Evolutionary conservation across 2,329 filamentous ascomycete genomes (phyloP), one percentile per base, ranked within the genome.

Genomic region (Colletotrichum lini): DNA sequence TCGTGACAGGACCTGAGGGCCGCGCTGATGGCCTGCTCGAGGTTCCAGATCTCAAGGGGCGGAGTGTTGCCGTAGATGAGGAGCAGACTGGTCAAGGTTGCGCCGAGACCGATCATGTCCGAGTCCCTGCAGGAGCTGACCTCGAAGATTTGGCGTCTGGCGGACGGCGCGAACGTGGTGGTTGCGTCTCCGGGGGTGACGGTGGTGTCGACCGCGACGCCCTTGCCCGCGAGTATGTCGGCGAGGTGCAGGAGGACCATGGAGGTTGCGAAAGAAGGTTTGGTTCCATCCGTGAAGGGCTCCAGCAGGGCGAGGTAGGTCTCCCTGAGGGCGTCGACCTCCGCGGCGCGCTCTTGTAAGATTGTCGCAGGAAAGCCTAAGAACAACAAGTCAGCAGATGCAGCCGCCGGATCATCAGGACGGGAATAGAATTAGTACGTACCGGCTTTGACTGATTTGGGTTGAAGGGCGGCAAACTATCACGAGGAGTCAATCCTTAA

Each of bases 11-110:
- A 68, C 50, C 67, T 59, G 54, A 74, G 73, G 3, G 73, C 72
- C 21, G 73, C 70, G 54, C 63, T 72, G 61, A 75, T 71, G 50
- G 73, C 71, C 45, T 73, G 70, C 52, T 72, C 67, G 26, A 75
- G 49, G 53, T 73, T 72, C 72, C 65, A 54, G 50, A 75, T 72
- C 35, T 73, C 63, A 52, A 66, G 56, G 4, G 72, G 68, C 16
- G 67, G 73, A 13, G 60, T 54, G 26, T 59, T 61, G 13, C 70
- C 70, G 52, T 75, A 72, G 40, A 75, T 73, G 45, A 71, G 44
- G 4, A 70, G 38, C 3, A 74, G 60, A 53, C 69, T 73, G 18
- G 73, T 65, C 15, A 74, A 62, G 4, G 74, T 74, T 7, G 73
- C 67, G 38, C 73, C 72, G 15, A 75, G 66, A 4, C 72, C 70